Evolutionary conservation across 2,329 filamentous ascomycete species (phyloP), one percentile per base, ranked within the genome.

Genomic region (Cladophialophora exuberans): DNA sequence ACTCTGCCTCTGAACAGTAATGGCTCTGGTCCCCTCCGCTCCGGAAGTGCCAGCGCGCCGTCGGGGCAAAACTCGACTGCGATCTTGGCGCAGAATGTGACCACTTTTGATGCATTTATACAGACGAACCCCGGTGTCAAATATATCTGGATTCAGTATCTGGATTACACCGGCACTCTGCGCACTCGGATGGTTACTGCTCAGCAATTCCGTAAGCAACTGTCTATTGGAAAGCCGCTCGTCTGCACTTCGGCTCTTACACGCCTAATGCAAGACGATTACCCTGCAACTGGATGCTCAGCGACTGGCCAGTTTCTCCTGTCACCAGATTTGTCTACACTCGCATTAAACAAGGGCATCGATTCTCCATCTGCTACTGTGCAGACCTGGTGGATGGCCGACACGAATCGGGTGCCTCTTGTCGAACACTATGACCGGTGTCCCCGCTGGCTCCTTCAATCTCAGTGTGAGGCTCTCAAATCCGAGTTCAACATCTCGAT

Each of bases 101-200:
- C 68, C 7, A 25, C 46, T 20, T 63, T 77, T 1, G 72, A 78
- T 11, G 64, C 66, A 0, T 84, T 87, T 64, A 68, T 84, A 7
- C 67, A 71, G 15, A 68, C 72, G 15, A 76, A 85, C 51, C 71
- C 78, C 0, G 68, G 73, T 0, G 73, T 84, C 3, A 83, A 85
- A 57, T 92, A 86, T 65, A 71, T 95, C 15, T 85, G 89, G 58
- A 74, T 93, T 10, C 86, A 88, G 69, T 95, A 87, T 84, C 75
- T 88, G 20, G 90, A 95, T 70, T 87, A 88, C 69, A 90, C 88
- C n/a, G 83, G 83, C 1, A 87, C 81, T 2, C 69, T 84, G 0
- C 81, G 88, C 13, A 79, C 83, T 61, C 82, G 88, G 2, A 81
- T 90, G 59, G 72, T 94, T 1, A 88, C 89, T 0, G 78, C 88